Evolutionary conservation across 2,329 filamentous ascomycete genomes (phyloP), one percentile per base, ranked within the genome.

Genomic region (Penicillium concentricum): DNA sequence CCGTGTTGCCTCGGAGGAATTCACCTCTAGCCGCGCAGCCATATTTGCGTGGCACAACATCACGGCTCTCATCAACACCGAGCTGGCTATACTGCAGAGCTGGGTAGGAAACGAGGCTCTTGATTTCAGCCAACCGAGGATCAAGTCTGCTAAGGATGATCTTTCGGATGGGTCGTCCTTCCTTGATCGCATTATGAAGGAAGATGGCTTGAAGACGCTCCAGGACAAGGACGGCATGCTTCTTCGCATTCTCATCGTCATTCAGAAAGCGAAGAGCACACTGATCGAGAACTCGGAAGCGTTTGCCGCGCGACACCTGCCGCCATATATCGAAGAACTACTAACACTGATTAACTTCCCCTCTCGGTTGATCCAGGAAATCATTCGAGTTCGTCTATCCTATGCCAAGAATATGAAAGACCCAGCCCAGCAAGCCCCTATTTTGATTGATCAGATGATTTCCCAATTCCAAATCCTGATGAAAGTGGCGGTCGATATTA

Each of bases 381-480:
- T 99, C 68, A 97, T 97, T 71, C 89, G 89, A 51, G 89, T 96
- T 66, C 89, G 94, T 57, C 82, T 97, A 28, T 90, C 88, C 10
- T 97, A 97, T 73, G 92, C 93, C 18, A 91, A 88, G 77, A 93
- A 92, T 73, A 96, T 97, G 87, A 96, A 93, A 76, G 93, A 97
- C 68, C 91, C 92, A 10, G 89, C 92, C 2, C 90, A 94, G 76
- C 91, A 96, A 72, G 95, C 92, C 62, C 83, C 90, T 26, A 89
- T 99, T 79, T 91, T 99, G 82, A 90, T 95, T 59, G 92, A 97
- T 71, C 93, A 97, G 76, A 96, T 97, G 90, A 97, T 99, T 61
- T 83, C 90, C 0, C 94, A 99, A 70, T 97, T 99, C 67, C 92
- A 96, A 74, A 90, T 97, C 43, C 79, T 97, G 53, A 85, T 99